These are phyloP conservation scores for Boletus bicolor DNA, from an alignment of 768 basidiomycete genomes.

Conservation along the genomic window DNA sequence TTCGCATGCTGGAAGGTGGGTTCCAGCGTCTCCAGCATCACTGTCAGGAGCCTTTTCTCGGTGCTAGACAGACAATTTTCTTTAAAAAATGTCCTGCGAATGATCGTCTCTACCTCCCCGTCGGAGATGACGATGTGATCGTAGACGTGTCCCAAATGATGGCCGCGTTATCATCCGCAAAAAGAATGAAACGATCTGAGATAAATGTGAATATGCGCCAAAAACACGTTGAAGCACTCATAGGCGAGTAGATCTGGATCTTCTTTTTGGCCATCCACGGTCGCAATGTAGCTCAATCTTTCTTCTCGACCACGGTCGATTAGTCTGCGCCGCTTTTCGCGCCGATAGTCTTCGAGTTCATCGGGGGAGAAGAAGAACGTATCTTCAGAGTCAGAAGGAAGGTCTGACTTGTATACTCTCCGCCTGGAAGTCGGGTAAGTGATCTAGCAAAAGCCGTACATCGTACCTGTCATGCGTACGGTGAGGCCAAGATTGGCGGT, in stretches of 20 bases:
- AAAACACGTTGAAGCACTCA: background rate
- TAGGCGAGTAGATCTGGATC: slow-evolving; percentile 37
- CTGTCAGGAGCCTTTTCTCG: no score
- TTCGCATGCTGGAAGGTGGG: no score
- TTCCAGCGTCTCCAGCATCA: no score
- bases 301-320: slow-evolving; percentile 61
- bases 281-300: slow-evolving; percentile 55
- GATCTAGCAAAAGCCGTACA: slow-evolving; percentile 68
- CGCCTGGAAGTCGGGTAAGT: slow-evolving; percentile 30
- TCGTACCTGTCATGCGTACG: slow-evolving; percentile 59
- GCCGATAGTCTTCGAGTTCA: slow-evolving; percentile 63
- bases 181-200: slow-evolving; percentile 20
- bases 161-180: slow-evolving; percentile 3
- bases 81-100: no score
- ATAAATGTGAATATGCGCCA: slow-evolving; percentile 17
- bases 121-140: background rate
- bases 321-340: slow-evolving; percentile 62
- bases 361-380: slow-evolving; percentile 72
- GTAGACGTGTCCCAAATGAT: slow-evolving; percentile 17
- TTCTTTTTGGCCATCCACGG: slow-evolving; percentile 39
- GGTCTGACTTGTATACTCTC: slow-evolving; percentile 44
- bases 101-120: slow-evolving; percentile 70
- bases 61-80: no score
- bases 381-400: slow-evolving; percentile 84
- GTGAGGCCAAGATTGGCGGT: slow-evolving; percentile 20